phyloP scores from a whole-genome alignment of 2,329 filamentous ascomycete genomes.

The Sclerotinia spermophila region DNA sequence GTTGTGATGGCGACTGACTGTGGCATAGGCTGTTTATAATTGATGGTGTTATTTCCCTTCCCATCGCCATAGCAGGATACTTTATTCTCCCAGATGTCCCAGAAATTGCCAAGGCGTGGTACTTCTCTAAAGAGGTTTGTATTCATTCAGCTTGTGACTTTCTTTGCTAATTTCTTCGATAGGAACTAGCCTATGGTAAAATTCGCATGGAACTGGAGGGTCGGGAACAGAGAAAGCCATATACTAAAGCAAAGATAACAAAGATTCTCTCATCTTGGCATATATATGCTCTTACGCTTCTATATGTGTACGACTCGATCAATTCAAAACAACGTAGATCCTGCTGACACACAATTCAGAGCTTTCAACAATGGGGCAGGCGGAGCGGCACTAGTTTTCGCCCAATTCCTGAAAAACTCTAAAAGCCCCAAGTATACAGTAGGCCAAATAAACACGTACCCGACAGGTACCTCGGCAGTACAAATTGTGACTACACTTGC shows the following conservation, averaged over 20 bases:
- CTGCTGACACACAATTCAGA: not conserved
- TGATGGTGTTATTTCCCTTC: slow-evolving; percentile 37
- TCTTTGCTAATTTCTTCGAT: not conserved
- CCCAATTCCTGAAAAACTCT: slow-evolving; percentile 44
- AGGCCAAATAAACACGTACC: slow-evolving; percentile 36
- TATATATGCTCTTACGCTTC: slow-evolving; percentile 37
- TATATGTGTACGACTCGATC: slow-evolving; percentile 24
- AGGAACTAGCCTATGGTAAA: slow-evolving; percentile 17
- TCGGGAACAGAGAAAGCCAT: slow-evolving; percentile 39
- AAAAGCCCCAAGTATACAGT: slow-evolving; percentile 33
- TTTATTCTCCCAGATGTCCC: slow-evolving; percentile 39
- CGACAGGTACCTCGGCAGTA: slow-evolving; percentile 32
- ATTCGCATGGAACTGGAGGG: slow-evolving; percentile 37
- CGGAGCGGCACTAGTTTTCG: slow-evolving; percentile 36
- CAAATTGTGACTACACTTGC: slow-evolving; percentile 29
- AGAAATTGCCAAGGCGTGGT: slow-evolving; percentile 26
- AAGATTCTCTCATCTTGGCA: slow-evolving; percentile 41
- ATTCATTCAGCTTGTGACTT: slow-evolving; percentile 17
- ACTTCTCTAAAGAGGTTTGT: slow-evolving; percentile 17
- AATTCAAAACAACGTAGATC: not conserved
- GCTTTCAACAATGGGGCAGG: slow-evolving; percentile 9
- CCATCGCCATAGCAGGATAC: slow-evolving; percentile 33
- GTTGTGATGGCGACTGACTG: not conserved
- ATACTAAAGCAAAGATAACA: slow-evolving; percentile 38
- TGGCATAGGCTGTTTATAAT: slow-evolving; percentile 42